phyloP scores from a whole-genome alignment of 2,329 filamentous ascomycete species.

The Aspergillus fructus region DNA sequence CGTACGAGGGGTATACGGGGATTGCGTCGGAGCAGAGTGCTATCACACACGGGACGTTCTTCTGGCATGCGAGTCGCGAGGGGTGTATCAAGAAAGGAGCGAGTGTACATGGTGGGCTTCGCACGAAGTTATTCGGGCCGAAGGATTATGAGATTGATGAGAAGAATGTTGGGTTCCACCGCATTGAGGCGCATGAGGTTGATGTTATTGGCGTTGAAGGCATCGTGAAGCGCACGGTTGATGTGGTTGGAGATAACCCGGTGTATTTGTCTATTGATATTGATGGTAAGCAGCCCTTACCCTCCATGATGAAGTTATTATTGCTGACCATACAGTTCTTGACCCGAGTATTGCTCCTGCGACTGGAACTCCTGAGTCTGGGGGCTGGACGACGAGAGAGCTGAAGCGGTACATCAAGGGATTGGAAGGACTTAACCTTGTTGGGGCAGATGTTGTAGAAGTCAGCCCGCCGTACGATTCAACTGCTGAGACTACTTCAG shows the following conservation, averaged over 20 bases:
- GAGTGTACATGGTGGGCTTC: slow-evolving; percentile 25
- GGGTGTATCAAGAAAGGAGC: slow-evolving; percentile 24
- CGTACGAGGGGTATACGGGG: slow-evolving; percentile 23
- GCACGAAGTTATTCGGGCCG: slow-evolving; percentile 23
- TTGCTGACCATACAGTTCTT: slow-evolving; percentile 12
- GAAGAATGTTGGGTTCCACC: slow-evolving; percentile 20
- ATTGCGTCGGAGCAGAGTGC: slow-evolving; percentile 22
- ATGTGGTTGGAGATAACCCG: slow-evolving; percentile 19
- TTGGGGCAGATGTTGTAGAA: slow-evolving; percentile 32
- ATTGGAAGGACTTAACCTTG: slow-evolving; percentile 19
- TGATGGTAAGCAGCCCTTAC: slow-evolving; percentile 18
- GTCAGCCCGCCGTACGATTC: slow-evolving; percentile 48
- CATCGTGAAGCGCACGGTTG: slow-evolving; percentile 19
- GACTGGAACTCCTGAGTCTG: slow-evolving; percentile 27
- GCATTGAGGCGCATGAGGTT: slow-evolving; percentile 26
- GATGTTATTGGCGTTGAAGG: slow-evolving; percentile 25
- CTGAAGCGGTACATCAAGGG: slow-evolving; percentile 20
- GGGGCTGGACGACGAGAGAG: slow-evolving; percentile 24
- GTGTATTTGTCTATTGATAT: slow-evolving; percentile 36
- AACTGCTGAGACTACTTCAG: slow-evolving; percentile 39
- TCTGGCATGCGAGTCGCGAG: slow-evolving; percentile 27
- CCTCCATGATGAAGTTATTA: too few species aligned
- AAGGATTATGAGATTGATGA: slow-evolving; percentile 27
- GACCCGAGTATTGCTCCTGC: slow-evolving; percentile 35
- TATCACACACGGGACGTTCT: slow-evolving; percentile 29